A percentile compares a stretch with the other conserved stretches of the same genome.
Evolutionary conservation across 2,329 filamentous ascomycete species (phyloP).

Genomic region (Colletotrichum higginsianum): DNA sequence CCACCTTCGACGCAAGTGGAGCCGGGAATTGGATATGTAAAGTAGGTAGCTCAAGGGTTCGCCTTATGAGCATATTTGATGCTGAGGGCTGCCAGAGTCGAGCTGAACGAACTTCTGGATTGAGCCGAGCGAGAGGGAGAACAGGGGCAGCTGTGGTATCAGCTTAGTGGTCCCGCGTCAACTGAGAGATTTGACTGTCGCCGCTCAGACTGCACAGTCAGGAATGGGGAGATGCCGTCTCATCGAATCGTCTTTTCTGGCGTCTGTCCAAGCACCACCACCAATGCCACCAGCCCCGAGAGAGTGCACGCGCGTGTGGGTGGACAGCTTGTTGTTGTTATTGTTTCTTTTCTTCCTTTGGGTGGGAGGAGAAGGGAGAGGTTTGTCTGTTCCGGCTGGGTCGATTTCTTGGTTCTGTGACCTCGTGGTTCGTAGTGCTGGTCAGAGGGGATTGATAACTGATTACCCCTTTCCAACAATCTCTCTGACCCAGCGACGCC

Average conservation of each 20-base stretch:
- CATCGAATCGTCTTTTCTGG: constrained; percentile 25
- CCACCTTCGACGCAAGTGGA: not conserved
- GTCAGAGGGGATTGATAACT: constrained; percentile 19
- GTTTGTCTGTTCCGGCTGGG: constrained; percentile 20
- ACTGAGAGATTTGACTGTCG: constrained; percentile 18
- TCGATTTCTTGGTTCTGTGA: constrained; percentile 28
- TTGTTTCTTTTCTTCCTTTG: constrained; percentile 38
- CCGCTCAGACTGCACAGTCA: constrained; percentile 14
- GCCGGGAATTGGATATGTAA: not conserved
- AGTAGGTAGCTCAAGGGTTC: not conserved
- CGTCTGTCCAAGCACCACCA: constrained; percentile 38
- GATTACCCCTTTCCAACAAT: not conserved
- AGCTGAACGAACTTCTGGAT: constrained; percentile 3
- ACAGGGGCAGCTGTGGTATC: constrained; percentile 1
- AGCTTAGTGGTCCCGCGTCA: constrained; percentile 26
- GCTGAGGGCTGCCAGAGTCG: not conserved
- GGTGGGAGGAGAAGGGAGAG: not conserved
- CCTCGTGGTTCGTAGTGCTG: constrained; percentile 17
- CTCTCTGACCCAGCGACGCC: constrained; percentile 20
- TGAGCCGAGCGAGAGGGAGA: constrained; percentile 1
- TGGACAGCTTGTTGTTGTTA: constrained; percentile 5
- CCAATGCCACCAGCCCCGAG: not conserved
- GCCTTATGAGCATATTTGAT: not conserved
- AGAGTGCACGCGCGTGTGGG: not conserved
- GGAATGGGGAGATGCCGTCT: constrained; percentile 28